A percentile compares a stretch with the other conserved stretches of the same genome.
Conservation (phyloP, 2,329 filamentous ascomycete species). For the Ophiobolus disseminans region DNA sequence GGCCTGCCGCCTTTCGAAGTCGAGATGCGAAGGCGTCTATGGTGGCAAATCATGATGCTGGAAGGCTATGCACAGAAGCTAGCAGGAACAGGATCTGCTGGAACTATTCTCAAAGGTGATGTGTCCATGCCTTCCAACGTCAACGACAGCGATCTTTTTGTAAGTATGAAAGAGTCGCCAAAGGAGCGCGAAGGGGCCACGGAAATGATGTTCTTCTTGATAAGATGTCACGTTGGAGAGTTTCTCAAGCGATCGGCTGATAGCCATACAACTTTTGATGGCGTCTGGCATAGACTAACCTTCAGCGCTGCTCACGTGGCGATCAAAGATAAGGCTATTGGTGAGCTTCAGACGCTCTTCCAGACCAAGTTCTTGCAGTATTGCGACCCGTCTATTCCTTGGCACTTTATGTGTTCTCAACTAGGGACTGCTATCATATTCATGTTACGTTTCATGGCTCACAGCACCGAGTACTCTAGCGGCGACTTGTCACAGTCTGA, state of each 20-base stretch:
- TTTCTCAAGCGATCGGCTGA: conserved; percentile 41
- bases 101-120: conserved; percentile 55
- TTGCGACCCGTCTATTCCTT: conserved; percentile 45
- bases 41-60: conserved; percentile 69
- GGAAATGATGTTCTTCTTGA: conserved; percentile 59
- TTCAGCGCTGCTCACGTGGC: conserved; percentile 23
- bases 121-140: conserved; percentile 61
- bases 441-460: conserved; percentile 53
- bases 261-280: conserved; percentile 27
- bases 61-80: conserved; percentile 64
- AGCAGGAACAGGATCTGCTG: conserved; percentile 56
- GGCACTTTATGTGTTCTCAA: conserved; percentile 55
- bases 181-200: conserved; percentile 52
- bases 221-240: conserved; percentile 52
- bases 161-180: conserved; percentile 54
- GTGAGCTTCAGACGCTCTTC: conserved; percentile 52
- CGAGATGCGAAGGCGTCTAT: conserved; percentile 62
- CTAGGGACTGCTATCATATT: conserved; percentile 54
- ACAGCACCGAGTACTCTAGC: conserved; percentile 53
- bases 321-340: conserved; percentile 44
- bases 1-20: conserved; percentile 64
- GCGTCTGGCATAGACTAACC: conserved; percentile 31
- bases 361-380: conserved; percentile 50
- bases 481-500: conserved; percentile 43
- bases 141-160: conserved; percentile 59